phyloP scores from a whole-genome alignment of 2,329 filamentous ascomycete genomes.

The Phoma sp. region DNA sequence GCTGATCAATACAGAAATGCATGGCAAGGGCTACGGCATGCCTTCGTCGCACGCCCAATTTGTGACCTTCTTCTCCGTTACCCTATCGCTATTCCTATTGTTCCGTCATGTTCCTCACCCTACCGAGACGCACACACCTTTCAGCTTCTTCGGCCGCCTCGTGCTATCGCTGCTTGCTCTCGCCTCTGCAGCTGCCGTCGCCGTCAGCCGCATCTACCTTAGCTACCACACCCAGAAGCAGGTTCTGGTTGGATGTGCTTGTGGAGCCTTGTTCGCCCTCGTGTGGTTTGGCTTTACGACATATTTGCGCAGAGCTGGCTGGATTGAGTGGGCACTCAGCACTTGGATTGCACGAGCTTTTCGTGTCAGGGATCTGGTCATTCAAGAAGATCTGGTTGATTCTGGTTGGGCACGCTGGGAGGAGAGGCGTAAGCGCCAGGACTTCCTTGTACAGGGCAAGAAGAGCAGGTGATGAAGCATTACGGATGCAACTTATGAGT shows the following conservation, averaged over 20 bases:
- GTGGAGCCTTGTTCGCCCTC: conserved; percentile 73
- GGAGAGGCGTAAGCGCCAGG: conserved; percentile 48
- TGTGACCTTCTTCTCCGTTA: conserved; percentile 87
- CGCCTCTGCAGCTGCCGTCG: conserved; percentile 59
- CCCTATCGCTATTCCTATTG: conserved; percentile 82
- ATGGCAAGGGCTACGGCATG: conserved; percentile 97
- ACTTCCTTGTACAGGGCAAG: conserved; percentile 27
- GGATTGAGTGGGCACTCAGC: conserved; percentile 75
- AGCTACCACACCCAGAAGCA: conserved; percentile 91
- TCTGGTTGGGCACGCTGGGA: conserved; percentile 96
- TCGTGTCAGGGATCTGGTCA: conserved; percentile 80
- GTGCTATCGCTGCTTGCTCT: conserved; percentile 54
- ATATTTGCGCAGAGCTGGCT: conserved; percentile 69
- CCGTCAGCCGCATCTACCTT: conserved; percentile 84
- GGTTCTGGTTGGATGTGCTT: conserved; percentile 78
- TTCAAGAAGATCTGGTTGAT: conserved; percentile 87
- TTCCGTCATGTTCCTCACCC: conserved; percentile 67
- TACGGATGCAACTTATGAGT: not conserved
- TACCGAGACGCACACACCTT: conserved; percentile 59
- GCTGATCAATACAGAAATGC: conserved; percentile 60
- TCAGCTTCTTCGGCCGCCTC: conserved; percentile 66
- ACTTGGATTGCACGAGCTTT: conserved; percentile 68
- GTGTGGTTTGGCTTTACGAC: conserved; percentile 79
- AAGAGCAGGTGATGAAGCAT: conserved; percentile 9
- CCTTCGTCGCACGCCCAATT: conserved; percentile 95